Evolutionary conservation across 164 flowering plant genomes (phyloP).

Genomic region (Magnolia kwangsiensis): DNA sequence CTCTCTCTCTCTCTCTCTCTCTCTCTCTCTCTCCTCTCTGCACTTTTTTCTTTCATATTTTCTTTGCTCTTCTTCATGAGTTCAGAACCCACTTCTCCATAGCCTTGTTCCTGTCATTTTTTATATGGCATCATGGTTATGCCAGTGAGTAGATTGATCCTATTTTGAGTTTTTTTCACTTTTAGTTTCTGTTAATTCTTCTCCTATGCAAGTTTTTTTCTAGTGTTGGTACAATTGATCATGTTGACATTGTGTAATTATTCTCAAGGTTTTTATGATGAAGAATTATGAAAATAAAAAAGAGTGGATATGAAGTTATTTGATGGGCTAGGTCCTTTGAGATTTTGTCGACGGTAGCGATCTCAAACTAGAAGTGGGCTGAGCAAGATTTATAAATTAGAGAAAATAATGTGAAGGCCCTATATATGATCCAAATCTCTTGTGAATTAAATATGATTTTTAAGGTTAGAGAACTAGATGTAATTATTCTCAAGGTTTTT

Average conservation of each 20-base stretch:
- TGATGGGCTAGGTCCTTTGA: not conserved
- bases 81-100: not conserved
- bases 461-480: too few species aligned
- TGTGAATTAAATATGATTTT: not conserved
- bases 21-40: too few species aligned
- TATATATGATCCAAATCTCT: not conserved
- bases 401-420: not conserved
- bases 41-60: too few species aligned
- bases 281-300: conserved; percentile 1
- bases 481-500: not conserved
- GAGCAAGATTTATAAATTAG: not conserved
- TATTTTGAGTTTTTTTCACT: not conserved
- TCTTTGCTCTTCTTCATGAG: not conserved
- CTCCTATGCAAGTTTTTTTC: not conserved
- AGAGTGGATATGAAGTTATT: not conserved
- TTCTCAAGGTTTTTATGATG: not conserved
- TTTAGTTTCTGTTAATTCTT: not conserved
- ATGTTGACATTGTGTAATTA: not conserved
- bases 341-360: not conserved
- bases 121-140: not conserved
- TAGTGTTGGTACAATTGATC: not conserved
- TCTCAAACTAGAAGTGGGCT: not conserved
- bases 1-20: too few species aligned
- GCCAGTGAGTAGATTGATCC: not conserved
- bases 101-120: not conserved